Evolutionary conservation across 208 protist species (phyloP).

Genomic region (Acanthamoeba sp.): DNA sequence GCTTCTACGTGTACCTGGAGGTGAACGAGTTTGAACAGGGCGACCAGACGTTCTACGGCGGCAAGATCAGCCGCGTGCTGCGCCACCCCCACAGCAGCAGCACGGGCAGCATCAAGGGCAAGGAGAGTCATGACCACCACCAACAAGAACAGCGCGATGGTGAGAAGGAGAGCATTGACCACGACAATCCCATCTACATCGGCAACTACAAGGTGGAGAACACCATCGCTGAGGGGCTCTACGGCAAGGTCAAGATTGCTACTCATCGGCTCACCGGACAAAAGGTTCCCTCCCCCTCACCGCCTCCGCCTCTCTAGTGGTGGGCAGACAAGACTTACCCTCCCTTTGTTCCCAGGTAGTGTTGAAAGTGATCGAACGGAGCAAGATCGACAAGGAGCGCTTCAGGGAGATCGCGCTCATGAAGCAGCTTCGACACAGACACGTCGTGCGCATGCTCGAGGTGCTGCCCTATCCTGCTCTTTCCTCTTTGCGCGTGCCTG

Average conservation of each 20-base stretch:
- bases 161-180: background rate
- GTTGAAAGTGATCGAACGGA: slow-evolving; percentile 65
- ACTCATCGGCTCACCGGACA: slow-evolving; percentile 59
- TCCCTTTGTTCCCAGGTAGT: background rate
- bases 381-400: slow-evolving; percentile 59
- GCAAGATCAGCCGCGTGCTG: slow-evolving; percentile 71
- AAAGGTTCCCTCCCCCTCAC: background rate
- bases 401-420: slow-evolving; percentile 71
- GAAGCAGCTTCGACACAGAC: slow-evolving; percentile 58
- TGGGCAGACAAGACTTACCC: too few species aligned
- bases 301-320: too few species aligned
- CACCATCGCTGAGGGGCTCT: slow-evolving; percentile 46
- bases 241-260: slow-evolving; percentile 72
- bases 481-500: too few species aligned
- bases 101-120: background rate
- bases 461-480: background rate
- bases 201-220: slow-evolving; percentile 58
- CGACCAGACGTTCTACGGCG: slow-evolving; percentile 67
- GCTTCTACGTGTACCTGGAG: slow-evolving; percentile 69
- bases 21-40: slow-evolving; percentile 69
- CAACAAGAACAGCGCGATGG: too few species aligned
- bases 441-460: slow-evolving; percentile 54
- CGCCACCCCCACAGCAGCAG: background rate
- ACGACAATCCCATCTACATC: slow-evolving; percentile 39
- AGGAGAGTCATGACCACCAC: too few species aligned